phyloP scores from a whole-genome alignment of 2,329 filamentous ascomycete species.

The Fusarium pininemorale region DNA sequence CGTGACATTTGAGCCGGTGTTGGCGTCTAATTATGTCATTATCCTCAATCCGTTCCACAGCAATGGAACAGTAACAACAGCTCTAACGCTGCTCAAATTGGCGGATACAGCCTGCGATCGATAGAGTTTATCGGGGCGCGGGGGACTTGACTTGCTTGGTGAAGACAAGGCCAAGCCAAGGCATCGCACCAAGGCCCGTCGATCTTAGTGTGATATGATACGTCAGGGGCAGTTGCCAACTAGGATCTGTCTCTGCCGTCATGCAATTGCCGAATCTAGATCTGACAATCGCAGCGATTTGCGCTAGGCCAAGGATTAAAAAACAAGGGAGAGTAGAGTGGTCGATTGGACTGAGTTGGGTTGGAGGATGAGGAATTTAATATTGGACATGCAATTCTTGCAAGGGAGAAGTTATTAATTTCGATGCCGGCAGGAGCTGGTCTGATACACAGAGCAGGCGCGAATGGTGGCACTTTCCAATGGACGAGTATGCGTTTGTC shows the following conservation, averaged over 20 bases:
- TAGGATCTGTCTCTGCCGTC: neutral
- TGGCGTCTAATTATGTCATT: constrained; percentile 5
- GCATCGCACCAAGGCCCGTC: neutral
- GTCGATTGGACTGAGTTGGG: neutral
- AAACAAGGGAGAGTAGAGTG: neutral
- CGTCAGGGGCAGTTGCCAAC: constrained; percentile 12
- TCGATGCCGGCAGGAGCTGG: neutral
- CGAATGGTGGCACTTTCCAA: neutral
- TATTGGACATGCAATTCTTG: neutral
- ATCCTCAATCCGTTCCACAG: neutral
- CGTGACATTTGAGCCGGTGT: neutral
- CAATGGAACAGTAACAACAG: neutral
- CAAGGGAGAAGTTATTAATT: neutral
- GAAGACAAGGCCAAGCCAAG: constrained; percentile 1
- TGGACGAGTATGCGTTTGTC: neutral
- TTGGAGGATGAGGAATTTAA: neutral
- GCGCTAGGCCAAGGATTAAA: neutral
- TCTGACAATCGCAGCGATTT: neutral
- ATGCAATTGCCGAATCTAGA: constrained; percentile 6
- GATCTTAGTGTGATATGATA: constrained; percentile 29
- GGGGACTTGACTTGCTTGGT: neutral
- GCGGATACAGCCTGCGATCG: neutral
- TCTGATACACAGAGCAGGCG: neutral
- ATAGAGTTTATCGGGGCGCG: constrained; percentile 11
- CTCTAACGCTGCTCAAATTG: neutral